phyloP scores from a whole-genome alignment of 2,329 filamentous ascomycete genomes.

The Phaeophleospora eucalypticola region DNA sequence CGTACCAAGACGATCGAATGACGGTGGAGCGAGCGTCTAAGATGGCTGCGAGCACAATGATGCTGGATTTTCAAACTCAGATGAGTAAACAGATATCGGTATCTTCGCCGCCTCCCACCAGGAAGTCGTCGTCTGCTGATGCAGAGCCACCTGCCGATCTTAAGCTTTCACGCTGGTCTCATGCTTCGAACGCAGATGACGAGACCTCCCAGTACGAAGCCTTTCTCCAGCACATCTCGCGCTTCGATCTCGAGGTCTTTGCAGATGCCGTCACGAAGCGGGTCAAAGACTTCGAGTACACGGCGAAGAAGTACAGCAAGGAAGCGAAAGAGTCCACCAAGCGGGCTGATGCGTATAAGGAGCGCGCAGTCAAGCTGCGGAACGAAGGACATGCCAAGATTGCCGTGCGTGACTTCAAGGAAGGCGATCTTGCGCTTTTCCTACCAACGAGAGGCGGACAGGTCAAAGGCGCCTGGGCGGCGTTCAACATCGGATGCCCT shows the following conservation, averaged over 20 bases:
- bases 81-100: constrained; percentile 50
- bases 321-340: constrained; percentile 62
- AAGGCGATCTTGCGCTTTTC: constrained; percentile 91
- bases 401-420: constrained; percentile 91
- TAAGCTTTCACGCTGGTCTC: constrained; percentile 77
- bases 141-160: constrained; percentile 50
- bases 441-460: constrained; percentile 84
- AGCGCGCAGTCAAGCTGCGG: constrained; percentile 75
- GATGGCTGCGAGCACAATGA: constrained; percentile 46
- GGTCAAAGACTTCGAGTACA: constrained; percentile 87
- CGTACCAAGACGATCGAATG: constrained; percentile 66
- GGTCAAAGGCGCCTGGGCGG: constrained; percentile 91
- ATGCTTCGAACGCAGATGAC: constrained; percentile 58
- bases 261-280: constrained; percentile 82
- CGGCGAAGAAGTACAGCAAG: constrained; percentile 87
- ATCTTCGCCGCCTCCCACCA: constrained; percentile 55
- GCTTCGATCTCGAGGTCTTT: constrained; percentile 80
- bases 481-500: constrained; percentile 95
- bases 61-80: constrained; percentile 38
- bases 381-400: constrained; percentile 94
- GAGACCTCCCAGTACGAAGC: constrained; percentile 71
- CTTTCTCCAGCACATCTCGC: constrained; percentile 68
- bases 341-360: constrained; percentile 59
- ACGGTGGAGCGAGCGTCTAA: constrained; percentile 67
- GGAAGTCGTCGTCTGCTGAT: constrained; percentile 49